Base-by-base conservation (phyloP, 2,329 filamentous ascomycete genomes). In the Trichoderma sp. region DNA sequence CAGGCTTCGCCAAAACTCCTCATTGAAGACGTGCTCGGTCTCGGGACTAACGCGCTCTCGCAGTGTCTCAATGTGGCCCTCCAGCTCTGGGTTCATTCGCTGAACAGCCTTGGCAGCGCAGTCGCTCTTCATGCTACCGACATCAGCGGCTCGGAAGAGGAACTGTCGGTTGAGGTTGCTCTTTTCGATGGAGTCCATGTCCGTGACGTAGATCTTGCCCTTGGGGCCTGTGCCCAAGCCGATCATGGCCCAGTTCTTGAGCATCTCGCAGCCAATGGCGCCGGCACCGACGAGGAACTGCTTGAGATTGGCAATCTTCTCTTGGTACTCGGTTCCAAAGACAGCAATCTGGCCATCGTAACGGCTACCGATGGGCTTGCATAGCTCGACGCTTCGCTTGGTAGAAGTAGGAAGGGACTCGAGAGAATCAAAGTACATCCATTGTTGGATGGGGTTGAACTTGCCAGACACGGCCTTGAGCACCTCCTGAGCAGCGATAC, bases 231-330 rank as follows among this genome's bases (percentile, higher is more conserved):
- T 92, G 53, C 91, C 94, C 34, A 99, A 84, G 72, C 95, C 95
- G 78, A 98, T 97, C 94, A 99, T 96, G 39, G 96, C 94, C 94
- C 95, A 99, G 80, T 98, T 98, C 87, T 99, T 99, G 73, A 99
- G 83, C 91, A 98, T 99, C 78, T 99, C 95, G 76, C 95, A 99
- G 54, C 95, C 95, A 78, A 99, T 99, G 71, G 96, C 95, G 74
- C 95, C 95, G 56, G 95, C 93, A 73, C 95, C 95, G 68, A 99
- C 95, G 66, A 99, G 85, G 83, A 99, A 99, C 74, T 98, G 89
- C 75, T 90, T 95, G 70, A 95, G 81, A 74, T 97, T 97, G 69
- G 90, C 87, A 72, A 99, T 87, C 84, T 97, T 97, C 61, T 97
- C 91, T 80, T 99, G 95, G 80, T 90, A 99, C 71, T 97, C 92